phyloP scores from a whole-genome alignment of 257 asterid genomes.

The Striga asiatica region DNA sequence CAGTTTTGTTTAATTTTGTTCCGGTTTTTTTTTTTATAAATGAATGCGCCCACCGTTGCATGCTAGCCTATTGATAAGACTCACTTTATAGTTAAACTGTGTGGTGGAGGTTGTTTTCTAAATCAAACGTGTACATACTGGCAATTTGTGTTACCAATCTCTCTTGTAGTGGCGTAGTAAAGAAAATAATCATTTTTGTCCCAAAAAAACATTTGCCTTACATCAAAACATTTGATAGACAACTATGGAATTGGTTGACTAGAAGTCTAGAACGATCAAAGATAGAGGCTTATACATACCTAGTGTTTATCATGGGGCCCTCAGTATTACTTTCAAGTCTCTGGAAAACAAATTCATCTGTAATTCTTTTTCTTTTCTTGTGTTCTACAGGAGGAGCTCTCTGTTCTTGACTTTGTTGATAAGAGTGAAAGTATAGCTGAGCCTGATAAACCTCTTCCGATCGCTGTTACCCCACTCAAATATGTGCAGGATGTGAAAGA shows the following conservation, averaged over 20 bases:
- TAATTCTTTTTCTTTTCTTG: conserved; percentile 4
- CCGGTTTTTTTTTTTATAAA: no score
- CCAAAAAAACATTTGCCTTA: background rate
- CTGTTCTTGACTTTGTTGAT: conserved; percentile 66
- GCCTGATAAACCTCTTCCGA: conserved; percentile 61
- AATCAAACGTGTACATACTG: no score
- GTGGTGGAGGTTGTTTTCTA: background rate
- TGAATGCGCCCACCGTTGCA: background rate
- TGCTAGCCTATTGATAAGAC: background rate
- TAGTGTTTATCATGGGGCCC: background rate
- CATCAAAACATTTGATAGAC: background rate
- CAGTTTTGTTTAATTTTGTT: background rate
- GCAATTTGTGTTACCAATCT: no score
- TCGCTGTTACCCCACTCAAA: conserved; percentile 66
- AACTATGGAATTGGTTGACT: background rate
- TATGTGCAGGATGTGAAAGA: conserved; percentile 81
- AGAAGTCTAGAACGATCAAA: background rate
- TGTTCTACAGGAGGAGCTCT: conserved; percentile 51
- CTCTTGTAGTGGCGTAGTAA: background rate
- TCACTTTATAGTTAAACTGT: background rate
- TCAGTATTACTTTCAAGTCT: background rate
- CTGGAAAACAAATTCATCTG: background rate
- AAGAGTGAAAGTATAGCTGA: conserved; percentile 23
- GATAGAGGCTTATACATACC: background rate
- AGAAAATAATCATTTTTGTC: background rate